Percentiles rank a stretch among this genome's conserved stretches.
These are phyloP conservation scores for Grosmannia serpens DNA, from an alignment of 2,329 filamentous ascomycete species.

Conservation along the genomic window DNA sequence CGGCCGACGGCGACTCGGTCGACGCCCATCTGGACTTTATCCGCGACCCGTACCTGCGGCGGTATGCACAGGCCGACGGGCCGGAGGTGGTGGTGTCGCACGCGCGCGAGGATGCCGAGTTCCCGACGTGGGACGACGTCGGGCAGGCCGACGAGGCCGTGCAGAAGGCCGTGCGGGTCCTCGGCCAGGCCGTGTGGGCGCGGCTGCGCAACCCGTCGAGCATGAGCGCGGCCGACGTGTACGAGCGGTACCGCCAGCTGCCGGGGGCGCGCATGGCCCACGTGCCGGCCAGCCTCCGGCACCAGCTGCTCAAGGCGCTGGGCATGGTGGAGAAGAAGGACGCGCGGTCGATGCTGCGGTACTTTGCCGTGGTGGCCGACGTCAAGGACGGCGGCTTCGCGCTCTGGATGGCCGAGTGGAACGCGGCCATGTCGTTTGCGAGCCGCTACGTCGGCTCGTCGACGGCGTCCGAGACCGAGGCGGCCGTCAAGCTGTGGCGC, in stretches of 20 bases:
- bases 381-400: constrained; percentile 63
- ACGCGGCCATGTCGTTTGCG: constrained; percentile 68
- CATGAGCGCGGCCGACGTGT: constrained; percentile 32
- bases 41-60: constrained; percentile 40
- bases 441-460: constrained; percentile 55
- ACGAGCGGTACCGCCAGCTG: constrained; percentile 35
- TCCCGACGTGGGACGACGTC: constrained; percentile 31
- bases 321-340: constrained; percentile 48
- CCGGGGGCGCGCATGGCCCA: constrained; percentile 37
- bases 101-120: constrained; percentile 33
- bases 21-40: constrained; percentile 42
- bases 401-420: constrained; percentile 64
- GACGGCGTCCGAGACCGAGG: constrained; percentile 49
- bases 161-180: constrained; percentile 23
- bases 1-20: constrained; percentile 32
- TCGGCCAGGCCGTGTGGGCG: constrained; percentile 28
- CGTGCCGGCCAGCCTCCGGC: constrained; percentile 40
- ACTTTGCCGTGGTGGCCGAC: constrained; percentile 74
- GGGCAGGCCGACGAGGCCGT: constrained; percentile 23
- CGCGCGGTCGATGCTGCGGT: constrained; percentile 60
- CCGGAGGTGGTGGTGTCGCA: constrained; percentile 40
- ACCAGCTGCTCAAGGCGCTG: constrained; percentile 55
- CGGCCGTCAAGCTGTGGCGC: constrained; percentile 68
- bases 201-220: constrained; percentile 30
- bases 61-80: constrained; percentile 37